Conservation (phyloP, 805 yeast species). For the Vanderwaltozyma yarrowii region DNA sequence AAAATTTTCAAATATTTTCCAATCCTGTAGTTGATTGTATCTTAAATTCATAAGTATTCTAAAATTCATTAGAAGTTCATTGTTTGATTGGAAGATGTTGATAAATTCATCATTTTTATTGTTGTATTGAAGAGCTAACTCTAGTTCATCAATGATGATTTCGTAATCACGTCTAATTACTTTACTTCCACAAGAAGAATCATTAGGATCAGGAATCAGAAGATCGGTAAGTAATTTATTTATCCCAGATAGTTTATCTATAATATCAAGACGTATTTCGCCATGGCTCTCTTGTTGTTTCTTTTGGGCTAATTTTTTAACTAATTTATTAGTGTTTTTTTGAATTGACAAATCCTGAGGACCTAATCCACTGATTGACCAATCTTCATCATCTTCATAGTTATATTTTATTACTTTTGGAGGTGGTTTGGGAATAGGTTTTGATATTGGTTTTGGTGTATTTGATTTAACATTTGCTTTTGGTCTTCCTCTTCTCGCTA, state of each 20-base stretch:
- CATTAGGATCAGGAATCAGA: slow-evolving; percentile 4
- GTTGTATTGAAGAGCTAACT: slow-evolving; percentile 15
- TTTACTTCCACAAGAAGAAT: background rate
- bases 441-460: too few species aligned
- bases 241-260: slow-evolving; percentile 17
- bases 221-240: slow-evolving; percentile 16
- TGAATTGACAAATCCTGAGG: slow-evolving; percentile 22
- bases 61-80: slow-evolving; percentile 19
- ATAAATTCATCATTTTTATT: slow-evolving; percentile 21
- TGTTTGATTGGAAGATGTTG: slow-evolving; percentile 19
- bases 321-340: slow-evolving; percentile 13
- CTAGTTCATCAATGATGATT: slow-evolving; percentile 21
- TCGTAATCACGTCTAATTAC: slow-evolving; percentile 15
- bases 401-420: slow-evolving; percentile 11
- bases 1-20: slow-evolving; percentile 16
- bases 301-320: slow-evolving; percentile 21
- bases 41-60: slow-evolving; percentile 20
- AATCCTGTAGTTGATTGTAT: slow-evolving; percentile 10
- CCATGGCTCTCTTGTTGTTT: slow-evolving; percentile 21
- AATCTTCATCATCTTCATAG: slow-evolving; percentile 27
- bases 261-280: slow-evolving; percentile 19
- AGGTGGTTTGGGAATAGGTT: slow-evolving; percentile 4
- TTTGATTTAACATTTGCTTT: slow-evolving; percentile 1
- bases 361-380: slow-evolving; percentile 26
- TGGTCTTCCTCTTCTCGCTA: slow-evolving; percentile 8